Percentiles rank a stretch among this genome's conserved stretches.
Evolutionary conservation across 1,284 basidiomycete genomes (phyloP).

Genomic region (Quambalaria eucalypti): DNA sequence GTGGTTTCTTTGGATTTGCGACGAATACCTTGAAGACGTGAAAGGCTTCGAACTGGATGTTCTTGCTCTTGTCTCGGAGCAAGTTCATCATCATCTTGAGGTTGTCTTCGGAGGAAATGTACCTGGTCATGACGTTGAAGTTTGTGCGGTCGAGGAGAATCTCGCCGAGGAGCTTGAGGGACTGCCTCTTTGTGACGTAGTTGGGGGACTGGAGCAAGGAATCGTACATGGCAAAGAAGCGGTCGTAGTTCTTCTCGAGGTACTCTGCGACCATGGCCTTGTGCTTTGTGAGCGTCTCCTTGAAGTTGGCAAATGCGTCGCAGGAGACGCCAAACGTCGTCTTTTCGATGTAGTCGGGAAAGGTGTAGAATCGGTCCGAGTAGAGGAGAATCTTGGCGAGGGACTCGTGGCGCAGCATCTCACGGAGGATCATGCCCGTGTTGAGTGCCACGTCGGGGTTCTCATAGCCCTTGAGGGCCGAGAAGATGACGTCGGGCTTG

Average conservation of each 20-base stretch:
- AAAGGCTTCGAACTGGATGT: slow-evolving; percentile 99
- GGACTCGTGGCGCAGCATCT: slow-evolving; percentile 90
- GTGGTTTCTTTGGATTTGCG: slow-evolving; percentile 96
- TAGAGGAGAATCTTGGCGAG: slow-evolving; percentile 82
- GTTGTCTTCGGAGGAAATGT: slow-evolving; percentile 74
- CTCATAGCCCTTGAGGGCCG: slow-evolving; percentile 77
- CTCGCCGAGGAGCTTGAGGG: slow-evolving; percentile 92
- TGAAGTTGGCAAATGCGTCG: slow-evolving; percentile 92
- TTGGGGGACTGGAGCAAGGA: slow-evolving; percentile 83
- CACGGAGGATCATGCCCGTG: slow-evolving; percentile 93
- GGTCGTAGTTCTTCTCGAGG: slow-evolving; percentile 88
- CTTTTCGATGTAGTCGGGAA: slow-evolving; percentile 91
- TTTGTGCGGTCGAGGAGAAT: slow-evolving; percentile 94
- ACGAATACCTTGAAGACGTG: slow-evolving; percentile 99
- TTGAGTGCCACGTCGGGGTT: slow-evolving; percentile 92
- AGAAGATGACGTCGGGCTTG: slow-evolving; percentile 80
- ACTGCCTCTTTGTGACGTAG: slow-evolving; percentile 99
- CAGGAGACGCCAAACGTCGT: slow-evolving; percentile 97
- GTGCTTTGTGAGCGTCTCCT: slow-evolving; percentile 73
- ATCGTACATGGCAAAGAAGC: slow-evolving; percentile 94
- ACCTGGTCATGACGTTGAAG: slow-evolving; percentile 97
- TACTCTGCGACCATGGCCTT: slow-evolving; percentile 95
- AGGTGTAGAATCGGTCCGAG: slow-evolving; percentile 89
- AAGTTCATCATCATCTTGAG: slow-evolving; percentile 99
- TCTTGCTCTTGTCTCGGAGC: slow-evolving; percentile 89